Percentiles rank a stretch among this genome's conserved stretches.
Conservation (phyloP, 2,329 filamentous ascomycete species). For the Annulohypoxylon truncatum region DNA sequence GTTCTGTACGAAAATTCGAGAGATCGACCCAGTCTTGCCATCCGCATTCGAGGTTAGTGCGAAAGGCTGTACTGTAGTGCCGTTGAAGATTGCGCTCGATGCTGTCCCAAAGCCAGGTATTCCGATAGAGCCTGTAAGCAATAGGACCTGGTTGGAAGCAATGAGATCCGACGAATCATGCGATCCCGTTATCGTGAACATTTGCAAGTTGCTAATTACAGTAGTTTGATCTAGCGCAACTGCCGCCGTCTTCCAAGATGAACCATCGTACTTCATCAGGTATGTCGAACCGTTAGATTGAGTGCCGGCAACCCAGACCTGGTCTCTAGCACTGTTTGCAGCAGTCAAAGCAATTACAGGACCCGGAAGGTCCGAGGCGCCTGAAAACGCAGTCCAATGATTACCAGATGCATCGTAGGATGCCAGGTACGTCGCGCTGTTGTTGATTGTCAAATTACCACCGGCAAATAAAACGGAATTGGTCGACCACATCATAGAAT, state of each 20-base stretch:
- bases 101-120: constrained; percentile 81
- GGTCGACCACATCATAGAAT: constrained; percentile 80
- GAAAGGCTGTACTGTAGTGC: constrained; percentile 81
- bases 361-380: constrained; percentile 77
- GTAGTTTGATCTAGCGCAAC: constrained; percentile 73
- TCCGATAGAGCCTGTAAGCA: constrained; percentile 86
- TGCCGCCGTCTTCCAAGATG: constrained; percentile 74
- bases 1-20: constrained; percentile 85
- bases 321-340: constrained; percentile 75
- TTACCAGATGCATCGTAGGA: constrained; percentile 76
- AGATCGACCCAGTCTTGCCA: constrained; percentile 77
- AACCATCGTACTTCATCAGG: constrained; percentile 84
- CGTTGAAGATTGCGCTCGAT: constrained; percentile 89
- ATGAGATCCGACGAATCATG: constrained; percentile 76
- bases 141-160: constrained; percentile 74
- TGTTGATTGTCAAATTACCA: constrained; percentile 78
- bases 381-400: constrained; percentile 73
- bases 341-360: constrained; percentile 80
- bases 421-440: constrained; percentile 74
- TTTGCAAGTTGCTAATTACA: constrained; percentile 80
- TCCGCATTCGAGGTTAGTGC: constrained; percentile 77
- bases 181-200: constrained; percentile 76
- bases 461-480: constrained; percentile 78
- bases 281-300: constrained; percentile 72
- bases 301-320: constrained; percentile 86